Base-by-base conservation (phyloP, 2,329 filamentous ascomycete genomes). In the Xylariaceae sp. region DNA sequence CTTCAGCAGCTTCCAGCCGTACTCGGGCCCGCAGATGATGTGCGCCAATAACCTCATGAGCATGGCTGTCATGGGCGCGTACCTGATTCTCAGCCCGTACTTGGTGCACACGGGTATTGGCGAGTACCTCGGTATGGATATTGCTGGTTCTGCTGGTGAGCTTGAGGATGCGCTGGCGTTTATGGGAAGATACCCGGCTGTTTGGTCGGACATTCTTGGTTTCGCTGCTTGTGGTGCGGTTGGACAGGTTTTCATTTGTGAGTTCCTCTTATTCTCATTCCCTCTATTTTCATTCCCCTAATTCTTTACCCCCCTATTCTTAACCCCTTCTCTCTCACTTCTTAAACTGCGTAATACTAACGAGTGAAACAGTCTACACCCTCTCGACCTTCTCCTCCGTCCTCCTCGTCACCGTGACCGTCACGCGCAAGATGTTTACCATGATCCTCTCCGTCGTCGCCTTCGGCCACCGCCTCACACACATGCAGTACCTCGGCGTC, bases 1-100 rank as follows among this genome's bases (percentile, higher is more conserved):
- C 73, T 97, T 97, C 73, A 76, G 77, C 64, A 81, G 84, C 5
- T 96, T 92, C 76, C 85, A 85, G 65, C 86, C 88, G 11, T 97
- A 94, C 73, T 85, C 86, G 2, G 94, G 94, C 8, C 92, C 93
- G 61, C 94, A 99, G 82, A 99, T 99, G 94, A 99, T 99, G 94
- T 95, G 92, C 73, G 92, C 93, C 45, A 91, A 97, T 75, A 99
- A 97, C 73, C 78, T 96, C 58, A 88, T 97, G 74, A 88, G 85
- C 67, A 93, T 92, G 2, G 71, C 86, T 51, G 79, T 97, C 58
- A 97, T 92, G 2, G 80, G 83, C 17, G 71, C 77, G 0, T 97
- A 96, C 70, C 84, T 99, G 50, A 65, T 93, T 15, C 70, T 92
- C 17, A 89, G 87, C 68, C 94, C 94, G 0, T 90, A 88, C 77